These are phyloP conservation scores for Talaromyces sp. DNA, from an alignment of 2,329 filamentous ascomycete species.

Conservation along the genomic window DNA sequence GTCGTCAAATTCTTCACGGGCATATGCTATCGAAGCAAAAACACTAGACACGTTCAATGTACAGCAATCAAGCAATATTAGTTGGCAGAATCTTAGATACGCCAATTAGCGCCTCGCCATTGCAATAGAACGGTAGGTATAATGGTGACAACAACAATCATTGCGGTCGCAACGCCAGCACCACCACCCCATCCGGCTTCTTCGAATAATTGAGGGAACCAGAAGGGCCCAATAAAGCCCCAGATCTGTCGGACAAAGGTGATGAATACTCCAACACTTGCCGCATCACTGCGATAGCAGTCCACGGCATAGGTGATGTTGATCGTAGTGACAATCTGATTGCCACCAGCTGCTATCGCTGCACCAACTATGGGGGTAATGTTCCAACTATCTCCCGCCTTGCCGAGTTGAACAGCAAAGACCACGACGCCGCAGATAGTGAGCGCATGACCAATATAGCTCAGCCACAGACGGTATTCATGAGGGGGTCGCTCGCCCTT, in stretches of 20 bases:
- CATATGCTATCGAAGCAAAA: no score
- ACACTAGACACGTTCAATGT: background rate
- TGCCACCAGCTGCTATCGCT: constrained; percentile 57
- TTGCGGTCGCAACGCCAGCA: constrained; percentile 31
- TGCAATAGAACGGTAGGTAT: constrained; percentile 36
- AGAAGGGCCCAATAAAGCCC: constrained; percentile 44
- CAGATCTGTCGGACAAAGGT: constrained; percentile 55
- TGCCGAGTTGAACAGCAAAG: constrained; percentile 57
- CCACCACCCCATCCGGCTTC: constrained; percentile 35
- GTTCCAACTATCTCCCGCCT: constrained; percentile 53
- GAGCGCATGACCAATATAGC: constrained; percentile 56
- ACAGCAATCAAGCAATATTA: background rate
- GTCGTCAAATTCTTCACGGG: no score
- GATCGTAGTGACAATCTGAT: constrained; percentile 65
- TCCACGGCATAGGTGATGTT: constrained; percentile 64
- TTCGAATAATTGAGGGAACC: constrained; percentile 40
- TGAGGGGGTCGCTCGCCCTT: constrained; percentile 46
- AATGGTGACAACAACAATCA: constrained; percentile 35
- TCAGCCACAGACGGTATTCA: constrained; percentile 63
- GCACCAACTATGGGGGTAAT: constrained; percentile 60
- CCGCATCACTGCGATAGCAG: constrained; percentile 58
- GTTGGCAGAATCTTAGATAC: background rate
- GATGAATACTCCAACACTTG: constrained; percentile 63
- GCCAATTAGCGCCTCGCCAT: constrained; percentile 30
- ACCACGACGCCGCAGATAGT: constrained; percentile 59